phyloP scores from a whole-genome alignment of 1,284 basidiomycete species.

The Apiotrichum porosum region DNA sequence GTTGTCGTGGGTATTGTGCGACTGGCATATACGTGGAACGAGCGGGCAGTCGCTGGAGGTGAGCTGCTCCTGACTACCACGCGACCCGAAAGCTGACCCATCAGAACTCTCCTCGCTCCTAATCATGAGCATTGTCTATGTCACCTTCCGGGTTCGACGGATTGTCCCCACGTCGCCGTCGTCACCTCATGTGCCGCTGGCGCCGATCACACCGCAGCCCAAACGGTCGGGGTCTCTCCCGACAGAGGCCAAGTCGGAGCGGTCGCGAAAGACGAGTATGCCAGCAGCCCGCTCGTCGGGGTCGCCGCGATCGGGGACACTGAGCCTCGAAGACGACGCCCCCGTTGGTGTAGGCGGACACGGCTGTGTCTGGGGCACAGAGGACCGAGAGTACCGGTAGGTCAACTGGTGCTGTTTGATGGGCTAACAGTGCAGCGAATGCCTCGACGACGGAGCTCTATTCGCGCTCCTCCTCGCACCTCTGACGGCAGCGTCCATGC shows the following conservation, averaged over 20 bases:
- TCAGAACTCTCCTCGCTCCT: conserved; percentile 12
- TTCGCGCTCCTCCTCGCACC: conserved; percentile 75
- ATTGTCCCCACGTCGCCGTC: conserved; percentile 4
- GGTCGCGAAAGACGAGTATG: no score
- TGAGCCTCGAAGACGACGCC: conserved; percentile 19
- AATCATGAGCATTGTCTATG: conserved; percentile 8
- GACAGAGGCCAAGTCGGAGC: no score
- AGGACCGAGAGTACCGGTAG: conserved; percentile 45
- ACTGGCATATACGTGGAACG: conserved; percentile 34
- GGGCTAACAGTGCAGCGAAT: conserved; percentile 55
- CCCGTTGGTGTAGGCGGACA: conserved; percentile 19
- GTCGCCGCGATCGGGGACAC: neutral
- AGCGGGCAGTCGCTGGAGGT: conserved; percentile 43
- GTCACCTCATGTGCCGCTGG: conserved; percentile 7
- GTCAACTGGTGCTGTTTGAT: neutral
- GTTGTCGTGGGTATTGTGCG: conserved; percentile 30
- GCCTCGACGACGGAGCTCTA: conserved; percentile 73
- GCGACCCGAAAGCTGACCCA: no score
- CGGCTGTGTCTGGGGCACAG: conserved; percentile 48
- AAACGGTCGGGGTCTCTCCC: no score
- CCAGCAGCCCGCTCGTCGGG: no score
- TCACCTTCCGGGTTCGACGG: conserved; percentile 25
- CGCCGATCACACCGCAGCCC: no score
- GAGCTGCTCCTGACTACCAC: neutral
- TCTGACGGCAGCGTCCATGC: conserved; percentile 64